phyloP scores from a whole-genome alignment of 169 alveolate genomes.

The Toxoplasma gondii region DNA sequence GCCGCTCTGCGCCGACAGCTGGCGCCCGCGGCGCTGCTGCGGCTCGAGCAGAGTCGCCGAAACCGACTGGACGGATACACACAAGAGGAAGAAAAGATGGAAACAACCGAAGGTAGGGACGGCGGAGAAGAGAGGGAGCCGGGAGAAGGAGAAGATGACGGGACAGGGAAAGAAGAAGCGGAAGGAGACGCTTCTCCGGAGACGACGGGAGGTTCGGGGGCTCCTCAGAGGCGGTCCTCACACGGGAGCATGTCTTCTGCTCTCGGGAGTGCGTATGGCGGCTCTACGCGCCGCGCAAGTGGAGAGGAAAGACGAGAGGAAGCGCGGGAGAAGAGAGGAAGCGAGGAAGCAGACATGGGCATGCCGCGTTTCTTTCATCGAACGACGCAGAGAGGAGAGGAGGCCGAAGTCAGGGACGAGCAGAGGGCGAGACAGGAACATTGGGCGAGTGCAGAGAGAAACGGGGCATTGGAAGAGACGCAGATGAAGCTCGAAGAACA shows the following conservation, averaged over 20 bases:
- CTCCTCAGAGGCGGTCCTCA: background rate
- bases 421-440: background rate
- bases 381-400: background rate
- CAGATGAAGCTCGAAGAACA: background rate
- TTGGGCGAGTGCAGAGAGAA: background rate
- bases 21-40: slow-evolving; percentile 4
- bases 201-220: background rate
- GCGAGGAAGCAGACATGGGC: background rate
- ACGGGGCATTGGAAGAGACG: background rate
- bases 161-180: background rate
- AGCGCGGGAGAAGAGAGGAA: background rate
- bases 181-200: background rate
- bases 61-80: background rate
- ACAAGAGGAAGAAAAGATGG: background rate
- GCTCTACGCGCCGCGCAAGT: too few relatives aligned
- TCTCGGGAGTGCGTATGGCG: too few relatives aligned
- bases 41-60: background rate
- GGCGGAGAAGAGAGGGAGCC: background rate
- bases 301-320: too few relatives aligned
- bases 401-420: background rate
- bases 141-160: background rate
- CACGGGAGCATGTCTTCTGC: too few relatives aligned
- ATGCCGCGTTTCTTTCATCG: too few relatives aligned
- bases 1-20: background rate
- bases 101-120: background rate